Evolutionary conservation across 106 monocot species (phyloP), one percentile per base, ranked within the genome.

Genomic region (Platanthera zijinensis): DNA sequence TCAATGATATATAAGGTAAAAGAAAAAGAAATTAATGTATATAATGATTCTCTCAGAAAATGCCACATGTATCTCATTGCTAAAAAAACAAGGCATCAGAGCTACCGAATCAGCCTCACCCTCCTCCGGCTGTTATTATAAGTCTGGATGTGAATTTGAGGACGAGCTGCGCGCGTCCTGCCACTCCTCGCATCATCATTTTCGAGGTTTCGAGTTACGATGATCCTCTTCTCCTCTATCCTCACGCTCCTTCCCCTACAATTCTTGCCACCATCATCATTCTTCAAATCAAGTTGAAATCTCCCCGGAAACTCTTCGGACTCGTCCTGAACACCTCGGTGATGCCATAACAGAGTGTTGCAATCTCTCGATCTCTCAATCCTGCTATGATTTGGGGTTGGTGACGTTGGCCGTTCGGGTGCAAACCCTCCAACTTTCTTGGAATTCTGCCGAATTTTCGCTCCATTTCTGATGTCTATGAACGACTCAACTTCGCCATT

Each of bases 161-260:
- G 51, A 19, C 10, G 51, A 19, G 5, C 8, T 9, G 49, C 8
- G 51, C 51, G 46, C 10, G 5, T 48, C 48, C 11, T 15, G 3
- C 13, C 48, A 13, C 19, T n/a, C 14, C 51, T 72, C 11, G 53
- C 72, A 15, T 77, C 78, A 68, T 73, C 80, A 6, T 28, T 22
- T 0, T 73, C 54, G 0, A 72, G 12, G 46, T 61, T 63, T 1
- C 70, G 76, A 13, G 76, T 80, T 7, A 73, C 32, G 21, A 80
- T 30, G 7, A 82, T 79, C 54, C 68, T 30, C 45, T 73, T 79
- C 75, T 82, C 79, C 50, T 85, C 76, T 64, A 79, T 7, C 15
- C 72, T 17, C 10, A 76, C 79, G 13, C 67, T 64, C 75, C 85
- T 66, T 5, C 51, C 73, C 52, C 13, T 4, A 13, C 59, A 57